These are phyloP conservation scores for Wallacemonas collosoma DNA, from an alignment of 208 protist genomes.

Conservation along the genomic window DNA sequence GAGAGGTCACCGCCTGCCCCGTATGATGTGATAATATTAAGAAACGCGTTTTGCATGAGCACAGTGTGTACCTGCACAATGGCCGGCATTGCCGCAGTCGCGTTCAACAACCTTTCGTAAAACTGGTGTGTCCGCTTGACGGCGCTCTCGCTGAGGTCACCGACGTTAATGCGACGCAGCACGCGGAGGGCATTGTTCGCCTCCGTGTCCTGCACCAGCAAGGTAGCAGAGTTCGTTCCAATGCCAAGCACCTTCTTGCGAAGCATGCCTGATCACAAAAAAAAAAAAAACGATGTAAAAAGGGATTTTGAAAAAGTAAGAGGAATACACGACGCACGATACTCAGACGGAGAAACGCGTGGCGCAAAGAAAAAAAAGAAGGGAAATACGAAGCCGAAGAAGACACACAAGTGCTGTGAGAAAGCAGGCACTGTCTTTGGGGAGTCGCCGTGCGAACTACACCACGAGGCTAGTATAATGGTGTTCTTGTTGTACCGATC, in stretches of 20 bases:
- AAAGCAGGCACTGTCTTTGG: no score
- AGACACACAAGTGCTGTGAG: no score
- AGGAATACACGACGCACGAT: background rate
- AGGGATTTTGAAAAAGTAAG: background rate
- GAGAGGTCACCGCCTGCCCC: slow-evolving; percentile 53
- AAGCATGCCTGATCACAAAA: slow-evolving; percentile 46
- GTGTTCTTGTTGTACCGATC: background rate
- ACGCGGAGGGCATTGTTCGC: slow-evolving; percentile 56
- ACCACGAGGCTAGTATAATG: no score
- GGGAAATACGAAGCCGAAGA: no score
- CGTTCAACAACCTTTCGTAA: slow-evolving; percentile 42
- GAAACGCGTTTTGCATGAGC: slow-evolving; percentile 61
- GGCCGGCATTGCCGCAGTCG: slow-evolving; percentile 25
- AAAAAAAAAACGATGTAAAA: no score
- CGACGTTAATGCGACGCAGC: slow-evolving; percentile 68
- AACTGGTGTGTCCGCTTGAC: slow-evolving; percentile 32
- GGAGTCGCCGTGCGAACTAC: no score
- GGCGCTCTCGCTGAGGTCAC: slow-evolving; percentile 40
- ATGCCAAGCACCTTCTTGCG: slow-evolving; percentile 82
- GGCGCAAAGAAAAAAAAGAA: background rate
- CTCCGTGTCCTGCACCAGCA: slow-evolving; percentile 80
- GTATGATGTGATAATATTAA: slow-evolving; percentile 72
- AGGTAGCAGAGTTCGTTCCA: slow-evolving; percentile 61
- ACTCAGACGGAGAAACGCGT: no score
- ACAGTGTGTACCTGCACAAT: slow-evolving; percentile 62